Base-by-base conservation (phyloP, 768 basidiomycete species). In the Tylopilus sp. region DNA sequence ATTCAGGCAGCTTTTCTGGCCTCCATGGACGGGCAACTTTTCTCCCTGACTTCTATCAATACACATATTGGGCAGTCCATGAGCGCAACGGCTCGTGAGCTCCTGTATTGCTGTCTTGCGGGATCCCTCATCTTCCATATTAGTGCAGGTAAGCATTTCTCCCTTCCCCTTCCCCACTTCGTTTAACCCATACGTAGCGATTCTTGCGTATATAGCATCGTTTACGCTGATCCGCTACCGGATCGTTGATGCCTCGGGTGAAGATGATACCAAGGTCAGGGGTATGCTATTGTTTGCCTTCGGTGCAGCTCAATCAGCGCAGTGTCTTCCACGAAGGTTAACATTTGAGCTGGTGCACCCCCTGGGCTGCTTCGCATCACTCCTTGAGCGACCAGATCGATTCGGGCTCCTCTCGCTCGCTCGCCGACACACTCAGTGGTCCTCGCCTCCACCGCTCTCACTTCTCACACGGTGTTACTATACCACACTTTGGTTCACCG, bases 61-160 rank as follows among this genome's bases (percentile, higher is more conserved):
- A 69, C 62, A 6, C 53, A 59, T 7, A 56, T 61, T 3, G 59
- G 56, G 12, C 1, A 31, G 13, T 13, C 57, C 21, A 3, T 57
- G 5, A 40, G 53, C 39, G 21, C 23, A 0, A n/a, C 46, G 1
- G 28, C 56, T 17, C 62, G 59, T 31, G 57, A 69, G 22, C 25
- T 69, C 15, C 47, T 70, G 21, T 67, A 69, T 52, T 30, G 59
- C 12, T 65, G 62, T 47, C 63, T 69, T 41, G 39, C 65, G 6
- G 69, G 69, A 5, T 67, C 69, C 21, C 45, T 69, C 38, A 44
- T 70, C 30, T 65, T 69, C 42, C 67, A 70, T 23, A 43, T 70
- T 9, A 67, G 57, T 55, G 60, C 67, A 46, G 6, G 67, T 67
- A 36, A 21, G 67, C 58, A 15, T 30, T 20, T 52, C 48, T 22